Conservation (phyloP, 1,284 basidiomycete species). For the Mycena citricolor region DNA sequence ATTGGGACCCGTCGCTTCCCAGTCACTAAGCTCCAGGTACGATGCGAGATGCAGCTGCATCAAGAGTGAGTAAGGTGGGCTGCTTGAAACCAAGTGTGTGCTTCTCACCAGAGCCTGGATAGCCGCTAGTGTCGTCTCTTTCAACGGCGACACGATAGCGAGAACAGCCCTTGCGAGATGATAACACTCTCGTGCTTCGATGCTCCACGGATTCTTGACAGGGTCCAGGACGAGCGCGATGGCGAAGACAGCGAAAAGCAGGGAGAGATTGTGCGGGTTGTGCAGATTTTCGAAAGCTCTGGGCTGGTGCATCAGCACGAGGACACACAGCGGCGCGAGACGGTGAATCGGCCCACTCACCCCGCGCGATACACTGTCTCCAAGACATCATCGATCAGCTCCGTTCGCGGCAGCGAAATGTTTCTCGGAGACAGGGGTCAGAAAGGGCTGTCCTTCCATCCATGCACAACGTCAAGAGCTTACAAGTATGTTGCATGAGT, state of each 20-base stretch:
- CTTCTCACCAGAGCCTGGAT: constrained; percentile 56
- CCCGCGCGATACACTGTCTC: constrained; percentile 44
- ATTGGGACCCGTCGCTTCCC: constrained; percentile 45
- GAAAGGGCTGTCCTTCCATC: neutral
- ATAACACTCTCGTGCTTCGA: constrained; percentile 59
- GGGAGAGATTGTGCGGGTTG: constrained; percentile 45
- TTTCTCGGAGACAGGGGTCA: neutral
- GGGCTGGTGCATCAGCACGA: constrained; percentile 12
- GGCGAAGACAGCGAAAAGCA: constrained; percentile 58
- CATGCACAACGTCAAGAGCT: constrained; percentile 16
- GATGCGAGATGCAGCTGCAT: constrained; percentile 54
- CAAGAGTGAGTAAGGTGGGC: constrained; percentile 8
- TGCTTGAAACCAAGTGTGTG: constrained; percentile 14
- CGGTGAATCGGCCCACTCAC: constrained; percentile 29
- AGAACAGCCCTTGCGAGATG: constrained; percentile 52
- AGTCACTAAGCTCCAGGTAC: constrained; percentile 59
- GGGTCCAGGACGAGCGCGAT: constrained; percentile 52
- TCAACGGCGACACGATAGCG: constrained; percentile 44
- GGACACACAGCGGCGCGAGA: constrained; percentile 5
- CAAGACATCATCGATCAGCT: constrained; percentile 52
- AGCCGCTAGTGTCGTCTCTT: constrained; percentile 49
- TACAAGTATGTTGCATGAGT: constrained; percentile 54
- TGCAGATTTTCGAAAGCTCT: constrained; percentile 36
- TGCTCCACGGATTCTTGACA: constrained; percentile 39
- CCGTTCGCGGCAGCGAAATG: constrained; percentile 34